phyloP scores from a whole-genome alignment of 176 grass and related monocot genomes.

The Thalia dealbata region DNA sequence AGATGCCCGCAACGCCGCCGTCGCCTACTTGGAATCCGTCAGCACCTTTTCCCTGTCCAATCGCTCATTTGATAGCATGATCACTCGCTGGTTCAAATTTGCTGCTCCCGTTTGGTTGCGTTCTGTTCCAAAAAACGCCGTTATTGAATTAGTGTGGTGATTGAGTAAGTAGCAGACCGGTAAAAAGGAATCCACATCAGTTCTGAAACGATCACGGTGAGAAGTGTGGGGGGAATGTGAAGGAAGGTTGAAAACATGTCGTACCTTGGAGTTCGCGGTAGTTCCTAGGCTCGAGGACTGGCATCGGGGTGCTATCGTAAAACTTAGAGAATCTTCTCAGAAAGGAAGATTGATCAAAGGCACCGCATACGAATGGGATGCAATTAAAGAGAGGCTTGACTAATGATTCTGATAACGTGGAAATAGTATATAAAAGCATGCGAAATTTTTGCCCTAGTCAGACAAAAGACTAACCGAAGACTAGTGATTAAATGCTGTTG shows the following conservation, averaged over 20 bases:
- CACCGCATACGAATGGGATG: not conserved
- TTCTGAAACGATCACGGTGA: not conserved
- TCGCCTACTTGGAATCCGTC: conserved; percentile 84
- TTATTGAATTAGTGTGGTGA: not conserved
- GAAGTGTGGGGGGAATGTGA: not conserved
- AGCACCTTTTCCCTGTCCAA: conserved; percentile 6
- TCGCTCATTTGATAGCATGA: not conserved
- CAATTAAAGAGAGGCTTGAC: not conserved
- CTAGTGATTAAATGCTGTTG: not conserved
- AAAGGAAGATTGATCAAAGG: not conserved
- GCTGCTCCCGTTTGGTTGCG: not conserved
- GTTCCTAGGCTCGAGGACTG: not conserved
- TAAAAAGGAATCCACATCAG: not conserved
- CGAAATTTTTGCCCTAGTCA: not conserved
- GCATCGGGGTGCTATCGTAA: too few relatives aligned
- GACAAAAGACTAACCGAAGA: not conserved
- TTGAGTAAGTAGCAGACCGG: not conserved
- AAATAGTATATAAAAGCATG: not conserved
- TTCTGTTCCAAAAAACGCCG: not conserved
- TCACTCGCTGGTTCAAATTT: not conserved
- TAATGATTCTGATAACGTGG: not conserved
- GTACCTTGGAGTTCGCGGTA: not conserved
- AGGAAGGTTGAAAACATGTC: not conserved
- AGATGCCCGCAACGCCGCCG: conserved; percentile 58
- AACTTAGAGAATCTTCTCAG: not conserved